Conservation (phyloP, 805 yeast species). For the Candida rishiriensis region DNA sequence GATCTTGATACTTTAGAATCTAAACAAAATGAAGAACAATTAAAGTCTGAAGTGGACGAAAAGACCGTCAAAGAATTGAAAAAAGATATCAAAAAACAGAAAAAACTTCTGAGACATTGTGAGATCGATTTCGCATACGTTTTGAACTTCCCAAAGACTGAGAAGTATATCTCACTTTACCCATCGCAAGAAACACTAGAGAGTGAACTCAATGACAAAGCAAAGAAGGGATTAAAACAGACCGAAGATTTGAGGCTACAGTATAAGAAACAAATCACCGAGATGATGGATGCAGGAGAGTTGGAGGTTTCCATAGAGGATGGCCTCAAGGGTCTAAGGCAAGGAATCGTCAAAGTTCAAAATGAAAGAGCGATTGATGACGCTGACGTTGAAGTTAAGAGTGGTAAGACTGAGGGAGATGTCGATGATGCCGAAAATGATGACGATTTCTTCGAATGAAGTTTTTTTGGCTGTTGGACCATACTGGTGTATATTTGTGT, state of each 20-base stretch:
- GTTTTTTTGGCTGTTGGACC: background rate
- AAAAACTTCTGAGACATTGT: slow-evolving; percentile 48
- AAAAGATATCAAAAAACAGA: slow-evolving; percentile 33
- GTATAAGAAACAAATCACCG: slow-evolving; percentile 50
- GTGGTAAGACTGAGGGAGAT: slow-evolving; percentile 5
- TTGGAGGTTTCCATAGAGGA: slow-evolving; percentile 51
- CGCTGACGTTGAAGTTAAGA: slow-evolving; percentile 8
- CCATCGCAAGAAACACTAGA: slow-evolving; percentile 39
- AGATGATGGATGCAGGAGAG: slow-evolving; percentile 46
- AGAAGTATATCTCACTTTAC: slow-evolving; percentile 76
- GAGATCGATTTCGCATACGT: slow-evolving; percentile 73
- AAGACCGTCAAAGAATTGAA: slow-evolving; percentile 23
- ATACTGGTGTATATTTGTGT: background rate
- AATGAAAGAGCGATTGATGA: slow-evolving; percentile 12
- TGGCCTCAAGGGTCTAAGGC: slow-evolving; percentile 33
- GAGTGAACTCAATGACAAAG: slow-evolving; percentile 29
- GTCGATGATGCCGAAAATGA: slow-evolving; percentile 7
- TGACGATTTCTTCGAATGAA: slow-evolving; percentile 33
- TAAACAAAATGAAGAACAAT: slow-evolving; percentile 12
- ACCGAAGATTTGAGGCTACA: slow-evolving; percentile 40
- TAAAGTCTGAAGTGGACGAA: slow-evolving; percentile 6
- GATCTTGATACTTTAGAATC: slow-evolving; percentile 33
- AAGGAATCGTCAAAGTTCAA: slow-evolving; percentile 9
- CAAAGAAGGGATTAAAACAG: slow-evolving; percentile 38
- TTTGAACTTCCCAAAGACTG: slow-evolving; percentile 69